Conservation (phyloP, 1,284 basidiomycete species). For the Meripilus lineatus region DNA sequence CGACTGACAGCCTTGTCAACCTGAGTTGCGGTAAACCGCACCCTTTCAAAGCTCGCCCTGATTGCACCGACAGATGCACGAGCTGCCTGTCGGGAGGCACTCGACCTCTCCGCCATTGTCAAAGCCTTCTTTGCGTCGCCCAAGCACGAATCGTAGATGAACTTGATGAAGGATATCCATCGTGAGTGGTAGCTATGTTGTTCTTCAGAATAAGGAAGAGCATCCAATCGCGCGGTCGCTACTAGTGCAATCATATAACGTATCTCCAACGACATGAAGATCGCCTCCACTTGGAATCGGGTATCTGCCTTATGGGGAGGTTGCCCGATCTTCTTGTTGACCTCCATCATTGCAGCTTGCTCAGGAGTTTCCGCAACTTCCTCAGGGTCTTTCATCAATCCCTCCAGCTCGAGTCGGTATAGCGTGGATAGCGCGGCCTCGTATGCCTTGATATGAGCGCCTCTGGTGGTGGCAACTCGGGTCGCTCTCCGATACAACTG, state of each 20-base stretch:
- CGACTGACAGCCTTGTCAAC: slow-evolving; percentile 7
- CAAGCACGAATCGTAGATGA: slow-evolving; percentile 35
- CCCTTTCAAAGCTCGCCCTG: slow-evolving; percentile 16
- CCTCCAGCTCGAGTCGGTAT: slow-evolving; percentile 39
- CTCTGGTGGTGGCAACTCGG: slow-evolving; percentile 35
- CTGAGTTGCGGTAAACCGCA: slow-evolving; percentile 13
- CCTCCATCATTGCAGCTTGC: slow-evolving; percentile 40
- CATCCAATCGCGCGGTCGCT: slow-evolving; percentile 21
- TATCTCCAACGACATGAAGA: slow-evolving; percentile 40
- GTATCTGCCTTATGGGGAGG: slow-evolving; percentile 47
- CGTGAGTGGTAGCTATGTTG: slow-evolving; percentile 8
- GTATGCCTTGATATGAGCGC: slow-evolving; percentile 46
- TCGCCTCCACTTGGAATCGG: slow-evolving; percentile 46
- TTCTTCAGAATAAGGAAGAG: slow-evolving; percentile 13
- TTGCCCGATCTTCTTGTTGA: slow-evolving; percentile 42
- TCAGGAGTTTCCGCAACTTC: slow-evolving; percentile 31
- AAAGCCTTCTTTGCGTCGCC: slow-evolving; percentile 37
- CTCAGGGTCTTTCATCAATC: slow-evolving; percentile 25
- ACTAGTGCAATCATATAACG: slow-evolving; percentile 36
- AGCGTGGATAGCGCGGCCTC: slow-evolving; percentile 44
- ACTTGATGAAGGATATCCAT: slow-evolving; percentile 35
- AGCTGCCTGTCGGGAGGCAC: slow-evolving; percentile 17
- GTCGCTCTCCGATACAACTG: slow-evolving; percentile 31
- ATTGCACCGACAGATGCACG: slow-evolving; percentile 12
- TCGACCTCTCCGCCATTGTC: slow-evolving; percentile 12